These are phyloP conservation scores for Emmonsiellopsis sp. DNA, from an alignment of 2,329 filamentous ascomycete genomes.

Conservation along the genomic window DNA sequence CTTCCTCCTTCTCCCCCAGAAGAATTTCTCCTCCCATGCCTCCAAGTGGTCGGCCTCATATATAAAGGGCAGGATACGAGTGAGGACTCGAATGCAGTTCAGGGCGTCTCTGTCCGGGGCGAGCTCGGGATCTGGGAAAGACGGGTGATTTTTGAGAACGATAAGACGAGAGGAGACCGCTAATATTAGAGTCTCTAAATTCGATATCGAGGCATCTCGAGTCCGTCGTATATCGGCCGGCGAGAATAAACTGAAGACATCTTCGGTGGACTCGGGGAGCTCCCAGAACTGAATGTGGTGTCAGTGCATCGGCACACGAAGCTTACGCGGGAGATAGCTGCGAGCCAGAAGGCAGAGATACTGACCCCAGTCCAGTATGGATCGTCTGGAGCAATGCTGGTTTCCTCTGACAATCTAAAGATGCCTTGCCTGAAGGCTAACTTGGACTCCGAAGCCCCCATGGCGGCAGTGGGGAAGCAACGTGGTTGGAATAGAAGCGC, in stretches of 20 bases:
- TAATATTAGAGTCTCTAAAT: slow-evolving; percentile 79
- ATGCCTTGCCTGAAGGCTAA: slow-evolving; percentile 98
- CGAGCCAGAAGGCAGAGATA: slow-evolving; percentile 11
- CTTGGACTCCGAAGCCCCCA: slow-evolving; percentile 98
- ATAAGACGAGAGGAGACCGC: slow-evolving; percentile 76
- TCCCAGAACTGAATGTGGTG: slow-evolving; percentile 75
- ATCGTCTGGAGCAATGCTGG: slow-evolving; percentile 77
- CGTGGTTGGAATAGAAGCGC: background rate
- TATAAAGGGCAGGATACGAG: slow-evolving; percentile 77
- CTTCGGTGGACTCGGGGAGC: slow-evolving; percentile 86
- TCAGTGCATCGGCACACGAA: background rate
- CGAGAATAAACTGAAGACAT: slow-evolving; percentile 93
- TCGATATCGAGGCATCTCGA: slow-evolving; percentile 72
- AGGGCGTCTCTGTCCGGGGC: slow-evolving; percentile 79
- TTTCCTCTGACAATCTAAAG: slow-evolving; percentile 89
- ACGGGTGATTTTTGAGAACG: slow-evolving; percentile 74
- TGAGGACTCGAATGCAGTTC: slow-evolving; percentile 89
- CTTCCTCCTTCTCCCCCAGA: slow-evolving; percentile 71
- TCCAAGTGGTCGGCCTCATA: slow-evolving; percentile 81
- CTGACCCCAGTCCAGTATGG: slow-evolving; percentile 85
- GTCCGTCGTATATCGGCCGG: slow-evolving; percentile 80
- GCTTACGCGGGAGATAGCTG: background rate
- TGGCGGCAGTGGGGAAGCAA: slow-evolving; percentile 33
- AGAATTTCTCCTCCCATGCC: slow-evolving; percentile 85
- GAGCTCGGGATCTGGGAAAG: slow-evolving; percentile 77